A percentile compares a stretch with the other conserved stretches of the same genome.
Conservation (phyloP, 2,329 filamentous ascomycete genomes). For the Fusarium piperis region DNA sequence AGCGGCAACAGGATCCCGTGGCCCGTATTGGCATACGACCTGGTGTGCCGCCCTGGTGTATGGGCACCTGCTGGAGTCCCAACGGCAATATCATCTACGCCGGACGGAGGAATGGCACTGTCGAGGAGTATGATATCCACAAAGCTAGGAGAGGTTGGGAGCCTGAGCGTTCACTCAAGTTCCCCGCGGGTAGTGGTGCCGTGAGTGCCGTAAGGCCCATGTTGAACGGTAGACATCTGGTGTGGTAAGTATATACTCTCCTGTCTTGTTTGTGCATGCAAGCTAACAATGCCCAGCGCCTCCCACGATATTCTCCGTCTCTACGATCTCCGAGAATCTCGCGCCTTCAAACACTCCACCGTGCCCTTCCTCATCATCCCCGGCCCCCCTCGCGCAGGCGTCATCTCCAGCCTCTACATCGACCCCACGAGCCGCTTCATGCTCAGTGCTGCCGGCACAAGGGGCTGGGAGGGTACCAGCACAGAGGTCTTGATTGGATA, state of each 20-base stretch:
- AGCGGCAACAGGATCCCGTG: constrained; percentile 77
- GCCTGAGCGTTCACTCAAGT: constrained; percentile 82
- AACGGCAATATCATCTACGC: constrained; percentile 96
- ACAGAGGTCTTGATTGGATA: constrained; percentile 96
- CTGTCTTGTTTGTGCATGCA: background rate
- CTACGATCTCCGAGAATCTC: constrained; percentile 82
- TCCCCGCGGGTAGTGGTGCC: constrained; percentile 87
- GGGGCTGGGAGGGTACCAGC: constrained; percentile 91
- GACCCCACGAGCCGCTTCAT: constrained; percentile 91
- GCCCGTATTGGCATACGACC: constrained; percentile 80
- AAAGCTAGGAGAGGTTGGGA: constrained; percentile 74
- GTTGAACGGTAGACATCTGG: constrained; percentile 90
- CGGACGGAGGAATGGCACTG: constrained; percentile 87
- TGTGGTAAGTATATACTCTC: constrained; percentile 65
- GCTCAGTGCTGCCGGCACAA: constrained; percentile 89
- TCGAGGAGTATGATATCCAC: constrained; percentile 93
- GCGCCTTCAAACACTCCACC: constrained; percentile 74
- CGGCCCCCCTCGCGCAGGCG: constrained; percentile 82
- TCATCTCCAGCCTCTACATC: constrained; percentile 86
- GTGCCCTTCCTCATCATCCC: constrained; percentile 97
- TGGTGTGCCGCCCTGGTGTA: constrained; percentile 93
- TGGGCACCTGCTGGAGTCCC: constrained; percentile 95
- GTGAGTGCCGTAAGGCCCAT: constrained; percentile 90
- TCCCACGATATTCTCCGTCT: constrained; percentile 93
- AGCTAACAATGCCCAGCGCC: constrained; percentile 64